A percentile compares a stretch with the other conserved stretches of the same genome.
Evolutionary conservation across 352 stramenopile species (phyloP).

Genomic region (Globisporangium cylindrosporum): DNA sequence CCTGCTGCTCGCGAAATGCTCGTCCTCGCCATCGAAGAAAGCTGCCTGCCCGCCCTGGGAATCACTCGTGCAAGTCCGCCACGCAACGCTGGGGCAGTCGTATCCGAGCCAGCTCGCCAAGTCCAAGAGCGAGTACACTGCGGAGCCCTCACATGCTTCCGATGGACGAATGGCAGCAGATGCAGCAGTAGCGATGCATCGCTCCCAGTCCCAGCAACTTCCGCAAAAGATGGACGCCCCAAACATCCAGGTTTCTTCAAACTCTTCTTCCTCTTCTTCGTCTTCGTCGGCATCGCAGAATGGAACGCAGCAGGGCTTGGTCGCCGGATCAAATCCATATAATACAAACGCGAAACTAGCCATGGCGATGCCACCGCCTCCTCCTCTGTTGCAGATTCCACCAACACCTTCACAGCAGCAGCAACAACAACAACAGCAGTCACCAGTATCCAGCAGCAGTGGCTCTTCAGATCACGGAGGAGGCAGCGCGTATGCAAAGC

Average conservation of each 20-base stretch:
- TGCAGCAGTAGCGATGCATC: not conserved
- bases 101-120: slow-evolving; percentile 12
- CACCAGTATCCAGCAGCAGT: slow-evolving; percentile 11
- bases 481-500: not conserved
- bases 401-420: not conserved
- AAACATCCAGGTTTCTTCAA: not conserved
- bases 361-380: not conserved
- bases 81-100: slow-evolving; percentile 39
- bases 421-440: slow-evolving; percentile 13
- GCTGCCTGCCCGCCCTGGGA: slow-evolving; percentile 69
- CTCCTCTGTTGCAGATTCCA: not conserved
- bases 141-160: not conserved
- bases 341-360: not conserved
- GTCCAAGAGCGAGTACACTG: slow-evolving; percentile 10
- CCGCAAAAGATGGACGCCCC: not conserved
- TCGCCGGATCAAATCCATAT: not conserved
- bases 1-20: slow-evolving; percentile 68
- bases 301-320: slow-evolving; percentile 6
- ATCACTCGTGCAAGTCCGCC: slow-evolving; percentile 66
- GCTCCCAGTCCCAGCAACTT: slow-evolving; percentile 11
- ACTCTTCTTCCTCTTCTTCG: not conserved
- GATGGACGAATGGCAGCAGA: not conserved
- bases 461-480: not conserved
- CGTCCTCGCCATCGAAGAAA: slow-evolving; percentile 68
- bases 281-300: not conserved